Conservation (phyloP, 768 basidiomycete species). For the Scleroderma citrinum region DNA sequence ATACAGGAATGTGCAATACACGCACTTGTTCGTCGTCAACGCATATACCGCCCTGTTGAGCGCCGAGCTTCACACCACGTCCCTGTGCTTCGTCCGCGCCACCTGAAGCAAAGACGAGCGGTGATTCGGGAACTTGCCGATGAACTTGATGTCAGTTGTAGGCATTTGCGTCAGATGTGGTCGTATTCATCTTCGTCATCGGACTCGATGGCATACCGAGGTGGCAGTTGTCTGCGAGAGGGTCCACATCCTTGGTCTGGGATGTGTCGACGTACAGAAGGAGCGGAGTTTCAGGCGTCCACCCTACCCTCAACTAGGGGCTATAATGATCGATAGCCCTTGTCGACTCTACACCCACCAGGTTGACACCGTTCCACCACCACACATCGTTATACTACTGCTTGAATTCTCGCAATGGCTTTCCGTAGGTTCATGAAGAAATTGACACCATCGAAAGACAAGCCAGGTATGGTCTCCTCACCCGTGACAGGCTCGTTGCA, state of each 20-base stretch:
- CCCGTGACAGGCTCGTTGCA: no score
- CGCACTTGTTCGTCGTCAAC: constrained; percentile 44
- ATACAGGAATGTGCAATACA: neutral
- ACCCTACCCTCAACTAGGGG: no score
- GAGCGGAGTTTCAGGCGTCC: neutral
- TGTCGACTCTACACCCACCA: no score
- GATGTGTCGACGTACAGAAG: neutral
- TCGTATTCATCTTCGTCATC: constrained; percentile 65
- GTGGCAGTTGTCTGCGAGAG: constrained; percentile 50
- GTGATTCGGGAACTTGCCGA: constrained; percentile 26
- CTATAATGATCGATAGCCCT: no score
- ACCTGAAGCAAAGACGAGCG: constrained; percentile 42
- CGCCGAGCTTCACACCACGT: constrained; percentile 42
- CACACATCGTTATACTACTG: no score
- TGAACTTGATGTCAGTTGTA: constrained; percentile 32
- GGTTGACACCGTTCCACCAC: no score
- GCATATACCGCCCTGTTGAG: constrained; percentile 41
- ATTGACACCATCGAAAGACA: no score
- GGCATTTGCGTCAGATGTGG: constrained; percentile 25
- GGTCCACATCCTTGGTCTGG: constrained; percentile 41
- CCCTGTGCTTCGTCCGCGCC: constrained; percentile 47
- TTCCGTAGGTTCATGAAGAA: no score
- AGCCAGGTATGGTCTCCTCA: no score
- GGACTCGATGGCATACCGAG: constrained; percentile 58
- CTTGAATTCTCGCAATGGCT: no score